Base-by-base conservation (phyloP, 169 alveolate genomes). In the Cryptosporidium parvum region DNA sequence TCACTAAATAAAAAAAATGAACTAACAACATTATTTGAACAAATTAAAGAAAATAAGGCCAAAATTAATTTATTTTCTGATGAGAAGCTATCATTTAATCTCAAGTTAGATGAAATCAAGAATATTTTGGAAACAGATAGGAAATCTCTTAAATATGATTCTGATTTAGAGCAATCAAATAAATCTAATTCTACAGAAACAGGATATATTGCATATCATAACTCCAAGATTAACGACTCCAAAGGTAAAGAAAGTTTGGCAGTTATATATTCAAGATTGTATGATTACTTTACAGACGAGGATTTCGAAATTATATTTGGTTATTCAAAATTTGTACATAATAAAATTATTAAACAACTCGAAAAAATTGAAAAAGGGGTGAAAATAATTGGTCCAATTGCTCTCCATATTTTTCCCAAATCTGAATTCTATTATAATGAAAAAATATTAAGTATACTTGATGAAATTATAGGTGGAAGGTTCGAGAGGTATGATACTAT, bases 381-480 rank as follows among this genome's bases (percentile, higher is more conserved):
- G n/a, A 29, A 35, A 10, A 39, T 59, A 26, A n/a, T 45, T 12
- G 89, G 89, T 1, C 89, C 89, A 21, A 62, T 80, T 9, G 75
- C 68, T 5, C 68, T 80, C 14, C 68, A 80, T 80, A 21, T 80
- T 21, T 80, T 62, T 65, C 35, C 51, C 23, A 48, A 23, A n/a
- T 35, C 72, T 18, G 48, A 33, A 29, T 21, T 26, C 18, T 21
- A 12, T n/a, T 51, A 52, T 6, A 65, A 62, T 29, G 68, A 37
- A 39, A 44, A 26, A 26, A 39, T 65, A 45, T 5, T 80, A 29
- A 42, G 7, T 23, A 62, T 18, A n/a, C 21, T 80, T n/a, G 89
- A 80, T 80, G 89, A 80, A 80, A 80, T 80, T n/a, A 39, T 80
- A 23, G 89, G 89, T 37, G 89, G 89, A 42, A 80, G 70, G n/a